Percentiles rank a stretch among this genome's conserved stretches.
These are phyloP conservation scores for Ceratocystis diversiconidia DNA, from an alignment of 2,329 filamentous ascomycete species.

Conservation along the genomic window DNA sequence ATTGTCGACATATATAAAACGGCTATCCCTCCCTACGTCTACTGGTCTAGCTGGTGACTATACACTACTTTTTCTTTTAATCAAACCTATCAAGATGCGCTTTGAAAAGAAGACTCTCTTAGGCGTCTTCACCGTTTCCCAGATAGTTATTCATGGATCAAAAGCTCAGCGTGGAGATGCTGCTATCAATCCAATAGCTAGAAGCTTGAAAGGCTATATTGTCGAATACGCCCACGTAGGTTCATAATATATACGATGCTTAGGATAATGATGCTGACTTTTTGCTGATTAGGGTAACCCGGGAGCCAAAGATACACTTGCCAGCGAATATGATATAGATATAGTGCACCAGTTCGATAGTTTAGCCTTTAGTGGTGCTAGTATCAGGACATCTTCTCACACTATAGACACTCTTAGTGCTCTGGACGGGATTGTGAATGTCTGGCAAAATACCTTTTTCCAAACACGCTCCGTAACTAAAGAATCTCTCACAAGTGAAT, in stretches of 20 bases:
- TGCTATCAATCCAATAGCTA: background rate
- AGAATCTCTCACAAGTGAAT: no score
- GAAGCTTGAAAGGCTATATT: background rate
- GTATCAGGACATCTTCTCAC: slow-evolving; percentile 24
- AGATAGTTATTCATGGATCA: background rate
- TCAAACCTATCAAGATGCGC: background rate
- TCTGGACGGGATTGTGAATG: slow-evolving; percentile 27
- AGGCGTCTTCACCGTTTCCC: background rate
- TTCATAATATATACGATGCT: background rate
- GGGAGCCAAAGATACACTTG: background rate
- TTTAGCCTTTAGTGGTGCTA: slow-evolving; percentile 27
- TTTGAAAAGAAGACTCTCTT: background rate
- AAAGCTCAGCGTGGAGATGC: background rate
- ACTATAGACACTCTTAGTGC: slow-evolving; percentile 25
- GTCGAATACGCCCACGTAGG: slow-evolving; percentile 5
- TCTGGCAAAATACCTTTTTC: slow-evolving; percentile 23
- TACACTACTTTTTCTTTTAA: background rate
- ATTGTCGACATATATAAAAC: background rate
- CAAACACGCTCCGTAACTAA: background rate
- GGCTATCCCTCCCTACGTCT: background rate
- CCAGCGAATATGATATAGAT: background rate
- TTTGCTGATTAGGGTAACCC: background rate
- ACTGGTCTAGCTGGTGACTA: background rate
- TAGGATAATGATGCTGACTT: background rate
- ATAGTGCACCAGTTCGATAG: slow-evolving; percentile 14